Base-by-base conservation (phyloP, 2,329 filamentous ascomycete species). In the Ceratocystis diversiconidia region DNA sequence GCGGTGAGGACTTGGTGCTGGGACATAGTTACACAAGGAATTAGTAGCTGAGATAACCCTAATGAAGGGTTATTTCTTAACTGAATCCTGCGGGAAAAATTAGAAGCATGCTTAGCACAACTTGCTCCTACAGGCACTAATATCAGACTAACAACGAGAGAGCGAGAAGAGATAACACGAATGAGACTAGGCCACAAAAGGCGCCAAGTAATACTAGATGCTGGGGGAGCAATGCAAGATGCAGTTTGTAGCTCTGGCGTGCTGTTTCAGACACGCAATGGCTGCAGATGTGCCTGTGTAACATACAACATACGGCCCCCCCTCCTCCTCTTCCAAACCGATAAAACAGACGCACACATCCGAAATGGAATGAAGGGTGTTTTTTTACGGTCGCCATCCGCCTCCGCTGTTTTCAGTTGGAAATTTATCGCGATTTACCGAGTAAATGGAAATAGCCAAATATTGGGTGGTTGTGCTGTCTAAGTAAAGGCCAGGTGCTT, bases 311-410 rank as follows among this genome's bases (percentile, higher is more conserved):
- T 10, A 12, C 12, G 50, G 25, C 1, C 19, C 3, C 22, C 22
- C 52, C 52, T 17, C 36, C 32, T 10, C 32, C 36, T 41, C 36
- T 15, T 57, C 22, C 28, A 55, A 28, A 25, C 25, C 50, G 50
- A 28, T 15, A 55, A 25, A 57, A 30, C 52, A 57, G 52, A 57
- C 28, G 52, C 52, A 57, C 52, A 57, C 28, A 57, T 57, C 52
- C 52, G 52, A 57, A 57, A 57, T 57, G 7, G 52, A 57, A 57
- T 57, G 25, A 57, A 57, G 52, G 52, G 17, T 30, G 52, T 30
- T 57, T 41, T 41, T 41, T 52, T 5, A n/a, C 28, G 10, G 52
- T 32, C 2, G 52, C 28, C 28, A 32, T 57, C 17, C 28, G 52
- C 30, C 17, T 32, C 28, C 17, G 52, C 2, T 57, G 22, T 30